Percentiles rank a stretch among this genome's conserved stretches.
phyloP scores from a whole-genome alignment of 2,329 filamentous ascomycete species.

The Fusarium duplospermum region DNA sequence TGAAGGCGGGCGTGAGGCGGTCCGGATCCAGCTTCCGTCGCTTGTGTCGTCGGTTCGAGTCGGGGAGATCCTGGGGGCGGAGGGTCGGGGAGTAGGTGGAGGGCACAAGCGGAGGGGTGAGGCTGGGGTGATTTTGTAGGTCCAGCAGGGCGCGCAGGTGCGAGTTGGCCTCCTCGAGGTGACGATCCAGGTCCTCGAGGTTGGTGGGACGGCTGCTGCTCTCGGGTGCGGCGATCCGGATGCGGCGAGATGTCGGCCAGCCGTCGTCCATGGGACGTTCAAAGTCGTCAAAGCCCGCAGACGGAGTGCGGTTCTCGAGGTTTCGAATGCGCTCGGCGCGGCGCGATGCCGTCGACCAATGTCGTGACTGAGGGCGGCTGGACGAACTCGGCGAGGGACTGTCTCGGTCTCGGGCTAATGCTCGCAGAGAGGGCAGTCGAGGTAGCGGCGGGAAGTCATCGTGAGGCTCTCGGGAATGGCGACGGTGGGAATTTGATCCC shows the following conservation, averaged over 20 bases:
- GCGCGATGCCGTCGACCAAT: conserved; percentile 46
- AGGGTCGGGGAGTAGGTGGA: conserved; percentile 50
- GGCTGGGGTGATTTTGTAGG: conserved; percentile 48
- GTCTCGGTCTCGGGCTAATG: conserved; percentile 46
- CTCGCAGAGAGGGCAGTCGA: conserved; percentile 49
- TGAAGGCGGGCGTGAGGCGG: conserved; percentile 59
- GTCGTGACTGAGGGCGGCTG: conserved; percentile 35
- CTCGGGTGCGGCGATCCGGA: conserved; percentile 38
- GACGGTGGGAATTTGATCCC: conserved; percentile 46
- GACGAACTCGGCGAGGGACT: conserved; percentile 36
- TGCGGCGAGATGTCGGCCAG: conserved; percentile 43
- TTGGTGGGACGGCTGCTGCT: conserved; percentile 40
- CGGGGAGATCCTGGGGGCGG: conserved; percentile 54
- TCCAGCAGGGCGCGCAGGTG: conserved; percentile 59
- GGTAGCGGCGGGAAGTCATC: conserved; percentile 50
- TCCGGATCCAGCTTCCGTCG: conserved; percentile 78
- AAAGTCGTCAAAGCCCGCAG: conserved; percentile 42
- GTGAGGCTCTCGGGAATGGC: conserved; percentile 45
- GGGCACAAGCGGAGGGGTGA: conserved; percentile 45
- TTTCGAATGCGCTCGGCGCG: conserved; percentile 53
- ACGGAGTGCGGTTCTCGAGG: conserved; percentile 45
- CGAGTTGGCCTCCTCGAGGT: conserved; percentile 57
- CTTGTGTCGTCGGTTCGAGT: conserved; percentile 69
- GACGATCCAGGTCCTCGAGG: conserved; percentile 53
- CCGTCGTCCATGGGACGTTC: conserved; percentile 45